These are phyloP conservation scores for Orobanche coerulescens DNA, from an alignment of 257 asterid species.

Conservation along the genomic window DNA sequence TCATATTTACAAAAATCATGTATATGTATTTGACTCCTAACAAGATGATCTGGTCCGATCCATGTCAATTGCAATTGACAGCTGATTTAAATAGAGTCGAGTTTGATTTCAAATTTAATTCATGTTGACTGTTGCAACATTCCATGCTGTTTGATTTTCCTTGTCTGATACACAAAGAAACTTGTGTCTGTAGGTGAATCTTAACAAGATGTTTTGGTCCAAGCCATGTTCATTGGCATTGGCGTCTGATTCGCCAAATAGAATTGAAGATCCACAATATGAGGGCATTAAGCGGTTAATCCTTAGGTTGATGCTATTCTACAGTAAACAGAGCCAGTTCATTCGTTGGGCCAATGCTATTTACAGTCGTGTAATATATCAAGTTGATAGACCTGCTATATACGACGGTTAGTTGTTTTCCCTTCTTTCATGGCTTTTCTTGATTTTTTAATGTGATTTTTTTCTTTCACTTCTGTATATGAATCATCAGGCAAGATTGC, in stretches of 20 bases:
- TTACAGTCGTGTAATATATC: constrained; percentile 58
- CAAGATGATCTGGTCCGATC: constrained; percentile 85
- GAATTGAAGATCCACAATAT: constrained; percentile 64
- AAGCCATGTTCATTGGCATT: constrained; percentile 82
- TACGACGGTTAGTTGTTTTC: constrained; percentile 63
- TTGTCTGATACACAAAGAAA: not conserved
- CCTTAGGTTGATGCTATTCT: constrained; percentile 64
- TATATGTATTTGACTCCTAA: constrained; percentile 51
- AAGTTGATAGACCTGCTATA: constrained; percentile 78
- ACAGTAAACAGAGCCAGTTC: constrained; percentile 85
- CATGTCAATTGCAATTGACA: constrained; percentile 66
- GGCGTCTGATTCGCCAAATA: constrained; percentile 57
- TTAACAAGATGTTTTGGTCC: constrained; percentile 85
- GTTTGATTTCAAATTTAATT: not conserved
- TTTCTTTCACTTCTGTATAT: not conserved
- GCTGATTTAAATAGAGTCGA: constrained; percentile 53
- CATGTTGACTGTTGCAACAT: not conserved
- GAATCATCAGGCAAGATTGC: not conserved
- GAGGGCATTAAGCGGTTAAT: constrained; percentile 50
- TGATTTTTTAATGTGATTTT: constrained; percentile 2
- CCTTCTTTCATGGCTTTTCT: not conserved
- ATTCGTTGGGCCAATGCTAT: constrained; percentile 79
- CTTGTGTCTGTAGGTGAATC: constrained; percentile 45
- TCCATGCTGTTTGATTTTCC: not conserved
- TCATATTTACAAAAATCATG: constrained; percentile 1